Base-by-base conservation (phyloP, 148 eudicot genomes). In the Fagopyrum tataricum region DNA sequence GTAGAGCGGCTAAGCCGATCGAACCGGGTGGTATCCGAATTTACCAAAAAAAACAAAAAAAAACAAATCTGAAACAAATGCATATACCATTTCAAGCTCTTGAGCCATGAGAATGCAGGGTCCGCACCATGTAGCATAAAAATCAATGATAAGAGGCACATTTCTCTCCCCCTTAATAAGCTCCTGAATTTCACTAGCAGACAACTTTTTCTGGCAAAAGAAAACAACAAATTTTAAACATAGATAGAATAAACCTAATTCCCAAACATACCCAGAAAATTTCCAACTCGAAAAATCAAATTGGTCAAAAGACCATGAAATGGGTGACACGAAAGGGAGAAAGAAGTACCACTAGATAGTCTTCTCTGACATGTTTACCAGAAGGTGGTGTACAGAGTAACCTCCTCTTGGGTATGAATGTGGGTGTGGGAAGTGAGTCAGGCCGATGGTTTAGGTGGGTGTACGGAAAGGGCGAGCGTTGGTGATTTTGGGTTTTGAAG, bases 51-150 rank as follows among this genome's bases (percentile, higher is more conserved):
- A n/a, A 26, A n/a, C 13, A 71, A 67, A 21, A 9, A 44, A 46
- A 48, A 40, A 52, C 9, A n/a, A n/a, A n/a, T n/a, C 15, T 31
- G 37, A 31, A 59, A 59, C 11, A 20, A 37, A 26, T 67, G 67
- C 26, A 17, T 77, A 31, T 83, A 93, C 98, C 97, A 86, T 87
- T 89, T 93, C 98, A 74, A 93, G 95, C 84, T 91, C 91, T 81
- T 93, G 98, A 81, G 98, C 98, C 97, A 93, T 93, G 83, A 93
- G 79, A 51, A 91, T 87, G 75, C 98, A 93, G 55, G 98, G 98
- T 78, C 98, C 98, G 73, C 98, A 93, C 98, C 98, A 93, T 2
- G 95, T 88, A 13, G 97, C 97, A 77, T 91, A 95, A 79, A 95
- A 95, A 85, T 91, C 99, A 58, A 95, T 86, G 59, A 95, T 56